Evolutionary conservation across 805 yeast genomes (phyloP).

Genomic region (Blastobotrys attinorum): DNA sequence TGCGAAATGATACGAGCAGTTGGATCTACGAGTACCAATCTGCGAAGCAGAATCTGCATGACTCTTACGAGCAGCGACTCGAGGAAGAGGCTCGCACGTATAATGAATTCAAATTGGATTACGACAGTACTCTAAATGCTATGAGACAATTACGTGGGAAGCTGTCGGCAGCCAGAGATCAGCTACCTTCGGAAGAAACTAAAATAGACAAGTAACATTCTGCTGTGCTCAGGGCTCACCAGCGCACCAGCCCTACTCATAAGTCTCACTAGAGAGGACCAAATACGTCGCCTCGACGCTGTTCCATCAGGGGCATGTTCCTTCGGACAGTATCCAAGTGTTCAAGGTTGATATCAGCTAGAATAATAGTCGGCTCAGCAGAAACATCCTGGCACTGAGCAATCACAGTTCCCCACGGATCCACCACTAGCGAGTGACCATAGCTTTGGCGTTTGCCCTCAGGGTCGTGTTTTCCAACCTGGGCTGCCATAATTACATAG

Average conservation of each 20-base stretch:
- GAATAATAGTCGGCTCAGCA: slow-evolving; percentile 38
- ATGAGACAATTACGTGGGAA: slow-evolving; percentile 5
- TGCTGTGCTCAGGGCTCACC: too few relatives aligned
- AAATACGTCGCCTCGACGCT: slow-evolving; percentile 48
- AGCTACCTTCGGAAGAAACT: slow-evolving; percentile 4
- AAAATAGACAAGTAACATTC: too few relatives aligned
- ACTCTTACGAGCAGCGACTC: slow-evolving; percentile 13
- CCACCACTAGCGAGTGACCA: slow-evolving; percentile 82
- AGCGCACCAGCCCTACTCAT: too few relatives aligned
- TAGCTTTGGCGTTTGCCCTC: slow-evolving; percentile 57
- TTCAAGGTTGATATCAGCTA: slow-evolving; percentile 60
- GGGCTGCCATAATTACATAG: slow-evolving; percentile 85
- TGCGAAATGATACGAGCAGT: slow-evolving; percentile 6
- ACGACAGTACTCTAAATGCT: slow-evolving; percentile 6
- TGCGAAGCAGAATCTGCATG: slow-evolving; percentile 5
- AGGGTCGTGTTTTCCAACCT: slow-evolving; percentile 67
- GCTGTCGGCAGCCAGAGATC: slow-evolving; percentile 3
- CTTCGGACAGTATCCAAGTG: slow-evolving; percentile 42
- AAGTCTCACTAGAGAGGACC: too few relatives aligned
- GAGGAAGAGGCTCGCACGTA: slow-evolving; percentile 13
- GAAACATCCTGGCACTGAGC: slow-evolving; percentile 46
- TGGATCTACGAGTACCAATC: slow-evolving; percentile 8
- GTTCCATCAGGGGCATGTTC: slow-evolving; percentile 73
- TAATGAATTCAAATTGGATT: slow-evolving; percentile 7
- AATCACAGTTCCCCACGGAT: slow-evolving; percentile 82